Evolutionary conservation across 257 asterid species (phyloP).

Genomic region (Nicotiana paniculata): DNA sequence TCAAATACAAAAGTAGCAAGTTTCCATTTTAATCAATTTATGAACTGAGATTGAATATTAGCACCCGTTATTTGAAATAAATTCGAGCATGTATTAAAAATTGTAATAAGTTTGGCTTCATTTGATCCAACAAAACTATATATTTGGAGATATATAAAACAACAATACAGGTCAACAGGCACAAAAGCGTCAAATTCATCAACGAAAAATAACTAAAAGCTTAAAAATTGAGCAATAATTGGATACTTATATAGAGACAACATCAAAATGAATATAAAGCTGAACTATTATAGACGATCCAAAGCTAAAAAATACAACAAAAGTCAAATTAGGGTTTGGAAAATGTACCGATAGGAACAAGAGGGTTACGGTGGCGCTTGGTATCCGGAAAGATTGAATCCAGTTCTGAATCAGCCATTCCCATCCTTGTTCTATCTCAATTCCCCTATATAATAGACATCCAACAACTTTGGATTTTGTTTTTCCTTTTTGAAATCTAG

Average conservation of each 20-base stretch:
- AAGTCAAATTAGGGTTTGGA: background rate
- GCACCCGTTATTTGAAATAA: background rate
- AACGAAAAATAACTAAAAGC: background rate
- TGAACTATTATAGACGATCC: background rate
- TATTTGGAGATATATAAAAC: background rate
- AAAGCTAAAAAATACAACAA: background rate
- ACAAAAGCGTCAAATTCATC: background rate
- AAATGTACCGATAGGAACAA: slow-evolving; percentile 68
- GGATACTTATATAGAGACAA: background rate
- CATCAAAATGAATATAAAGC: background rate
- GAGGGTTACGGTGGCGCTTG: slow-evolving; percentile 67
- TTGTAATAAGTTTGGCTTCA: background rate
- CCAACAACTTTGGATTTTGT: background rate
- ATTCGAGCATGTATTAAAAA: background rate
- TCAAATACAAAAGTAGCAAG: background rate
- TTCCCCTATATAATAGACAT: background rate
- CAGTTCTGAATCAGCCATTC: slow-evolving; percentile 53
- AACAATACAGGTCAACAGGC: background rate
- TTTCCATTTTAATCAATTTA: background rate
- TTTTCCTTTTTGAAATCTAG: background rate
- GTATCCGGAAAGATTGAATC: slow-evolving; percentile 57
- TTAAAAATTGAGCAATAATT: background rate
- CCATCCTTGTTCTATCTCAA: slow-evolving; percentile 39
- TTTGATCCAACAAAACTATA: background rate
- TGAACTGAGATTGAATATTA: too few species aligned